phyloP scores from a whole-genome alignment of 164 flowering plant species.

The Magnolia officinalis region DNA sequence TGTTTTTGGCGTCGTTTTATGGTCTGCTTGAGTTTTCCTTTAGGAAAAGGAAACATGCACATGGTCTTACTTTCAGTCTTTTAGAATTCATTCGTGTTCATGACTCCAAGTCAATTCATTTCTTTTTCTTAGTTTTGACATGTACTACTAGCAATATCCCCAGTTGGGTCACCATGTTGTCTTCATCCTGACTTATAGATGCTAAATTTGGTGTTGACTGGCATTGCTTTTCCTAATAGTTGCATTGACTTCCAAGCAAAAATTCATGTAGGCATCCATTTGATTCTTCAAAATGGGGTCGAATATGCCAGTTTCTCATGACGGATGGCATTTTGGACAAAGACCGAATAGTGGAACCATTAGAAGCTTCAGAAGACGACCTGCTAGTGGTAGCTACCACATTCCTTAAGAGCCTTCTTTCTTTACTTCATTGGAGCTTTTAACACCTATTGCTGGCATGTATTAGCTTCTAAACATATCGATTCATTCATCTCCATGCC shows the following conservation, averaged over 20 bases:
- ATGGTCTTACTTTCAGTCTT: background rate
- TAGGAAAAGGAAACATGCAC: too few species aligned
- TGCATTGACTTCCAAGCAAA: background rate
- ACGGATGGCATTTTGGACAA: constrained; percentile 50
- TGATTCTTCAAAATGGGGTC: constrained; percentile 98
- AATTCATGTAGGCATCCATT: constrained; percentile 78
- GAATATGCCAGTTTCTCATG: constrained; percentile 62
- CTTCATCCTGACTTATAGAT: background rate
- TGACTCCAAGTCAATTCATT: background rate
- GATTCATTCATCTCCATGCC: background rate
- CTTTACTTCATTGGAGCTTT: background rate
- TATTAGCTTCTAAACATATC: background rate
- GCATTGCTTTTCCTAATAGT: background rate
- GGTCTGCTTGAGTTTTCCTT: too few species aligned
- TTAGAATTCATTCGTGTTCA: background rate
- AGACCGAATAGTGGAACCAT: constrained; percentile 64
- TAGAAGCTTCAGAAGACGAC: constrained; percentile 82
- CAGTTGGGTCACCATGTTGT: background rate
- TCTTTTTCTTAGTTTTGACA: too few species aligned
- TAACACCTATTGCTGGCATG: background rate
- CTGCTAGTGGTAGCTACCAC: constrained; percentile 73
- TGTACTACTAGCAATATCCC: background rate
- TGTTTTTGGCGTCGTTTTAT: too few species aligned
- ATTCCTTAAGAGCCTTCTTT: background rate
- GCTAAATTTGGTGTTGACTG: background rate